A percentile compares a stretch with the other conserved stretches of the same genome.
Conservation (phyloP, 768 basidiomycete genomes). For the Podaxis sp. region DNA sequence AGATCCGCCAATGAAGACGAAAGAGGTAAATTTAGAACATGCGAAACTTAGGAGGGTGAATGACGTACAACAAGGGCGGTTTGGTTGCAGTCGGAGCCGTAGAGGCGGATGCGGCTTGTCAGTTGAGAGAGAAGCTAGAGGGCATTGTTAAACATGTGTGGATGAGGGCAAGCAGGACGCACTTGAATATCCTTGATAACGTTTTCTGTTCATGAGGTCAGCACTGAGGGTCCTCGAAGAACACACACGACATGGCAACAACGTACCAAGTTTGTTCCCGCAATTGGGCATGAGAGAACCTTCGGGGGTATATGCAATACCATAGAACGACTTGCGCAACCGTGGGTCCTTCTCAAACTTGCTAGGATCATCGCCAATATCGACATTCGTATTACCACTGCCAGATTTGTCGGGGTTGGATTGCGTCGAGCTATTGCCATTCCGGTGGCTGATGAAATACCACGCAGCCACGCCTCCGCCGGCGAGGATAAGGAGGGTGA, state of each 20-base stretch:
- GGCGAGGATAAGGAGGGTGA: constrained; percentile 49
- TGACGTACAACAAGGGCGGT: constrained; percentile 65
- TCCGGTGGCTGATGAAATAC: constrained; percentile 58
- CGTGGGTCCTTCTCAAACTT: constrained; percentile 64
- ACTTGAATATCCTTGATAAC: constrained; percentile 75
- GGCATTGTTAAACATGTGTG: background rate
- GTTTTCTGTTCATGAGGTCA: constrained; percentile 33
- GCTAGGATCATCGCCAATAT: constrained; percentile 56
- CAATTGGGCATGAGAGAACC: constrained; percentile 69
- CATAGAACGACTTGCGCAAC: constrained; percentile 77
- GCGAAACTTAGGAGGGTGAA: background rate
- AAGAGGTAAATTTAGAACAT: background rate
- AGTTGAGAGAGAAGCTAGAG: constrained; percentile 78
- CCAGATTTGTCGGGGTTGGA: constrained; percentile 5
- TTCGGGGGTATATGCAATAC: constrained; percentile 82
- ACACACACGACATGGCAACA: background rate
- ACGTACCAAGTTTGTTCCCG: constrained; percentile 46
- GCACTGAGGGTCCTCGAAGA: background rate
- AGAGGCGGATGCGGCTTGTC: constrained; percentile 75
- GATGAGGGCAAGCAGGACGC: constrained; percentile 13
- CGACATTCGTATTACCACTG: background rate
- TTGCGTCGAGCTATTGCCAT: constrained; percentile 26
- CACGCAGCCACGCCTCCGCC: constrained; percentile 63
- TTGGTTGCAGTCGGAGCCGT: constrained; percentile 87
- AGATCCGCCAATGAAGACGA: background rate